Percentiles rank a stretch among this genome's conserved stretches.
These are phyloP conservation scores for Ophiostoma tasmaniense DNA, from an alignment of 2,329 filamentous ascomycete genomes.

Conservation along the genomic window DNA sequence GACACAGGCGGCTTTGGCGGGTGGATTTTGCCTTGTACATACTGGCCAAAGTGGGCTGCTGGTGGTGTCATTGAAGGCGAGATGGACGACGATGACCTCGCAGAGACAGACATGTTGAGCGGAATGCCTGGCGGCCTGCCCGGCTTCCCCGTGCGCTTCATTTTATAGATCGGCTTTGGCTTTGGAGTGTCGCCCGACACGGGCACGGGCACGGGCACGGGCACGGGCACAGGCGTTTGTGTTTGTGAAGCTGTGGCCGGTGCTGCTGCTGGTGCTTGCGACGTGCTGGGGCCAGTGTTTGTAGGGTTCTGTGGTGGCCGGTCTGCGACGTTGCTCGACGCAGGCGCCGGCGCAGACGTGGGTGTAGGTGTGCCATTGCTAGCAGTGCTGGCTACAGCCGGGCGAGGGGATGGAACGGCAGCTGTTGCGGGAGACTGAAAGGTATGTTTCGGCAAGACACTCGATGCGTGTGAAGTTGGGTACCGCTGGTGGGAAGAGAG, in stretches of 20 bases:
- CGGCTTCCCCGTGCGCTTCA: conserved; percentile 9
- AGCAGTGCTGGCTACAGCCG: background rate
- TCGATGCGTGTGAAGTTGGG: background rate
- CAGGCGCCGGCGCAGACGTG: background rate
- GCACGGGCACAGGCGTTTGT: conserved; percentile 5
- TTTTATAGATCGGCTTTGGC: conserved; percentile 3
- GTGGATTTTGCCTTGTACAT: background rate
- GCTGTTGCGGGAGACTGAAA: background rate
- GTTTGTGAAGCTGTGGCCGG: background rate
- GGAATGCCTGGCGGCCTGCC: conserved; percentile 5
- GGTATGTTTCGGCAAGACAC: background rate
- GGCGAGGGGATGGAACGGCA: background rate
- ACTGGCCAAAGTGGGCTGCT: background rate
- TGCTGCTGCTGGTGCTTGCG: background rate
- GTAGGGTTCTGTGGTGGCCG: background rate
- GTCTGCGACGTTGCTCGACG: background rate
- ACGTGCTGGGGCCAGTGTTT: background rate
- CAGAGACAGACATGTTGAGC: background rate
- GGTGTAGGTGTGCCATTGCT: background rate
- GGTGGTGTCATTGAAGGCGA: conserved; percentile 6
- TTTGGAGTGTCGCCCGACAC: background rate
- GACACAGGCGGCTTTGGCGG: background rate
- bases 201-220: background rate
- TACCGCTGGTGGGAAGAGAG: background rate
- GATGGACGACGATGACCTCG: background rate